Evolutionary conservation across 164 flowering plant genomes (phyloP).

Genomic region (Vitis labrusca): DNA sequence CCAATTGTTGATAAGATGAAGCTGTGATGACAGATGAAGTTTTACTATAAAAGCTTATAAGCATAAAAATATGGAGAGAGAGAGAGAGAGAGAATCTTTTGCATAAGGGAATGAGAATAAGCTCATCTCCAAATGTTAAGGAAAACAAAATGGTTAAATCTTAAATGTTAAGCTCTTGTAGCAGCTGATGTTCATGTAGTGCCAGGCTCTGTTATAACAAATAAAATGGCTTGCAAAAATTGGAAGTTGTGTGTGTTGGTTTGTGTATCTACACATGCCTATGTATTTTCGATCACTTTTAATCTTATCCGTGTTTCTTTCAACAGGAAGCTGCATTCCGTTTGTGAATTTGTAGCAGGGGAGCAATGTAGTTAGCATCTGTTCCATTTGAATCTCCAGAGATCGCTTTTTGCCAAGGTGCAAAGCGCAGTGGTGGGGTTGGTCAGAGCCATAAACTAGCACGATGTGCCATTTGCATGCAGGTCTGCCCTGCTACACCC

Average conservation of each 20-base stretch:
- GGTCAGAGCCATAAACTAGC: constrained; percentile 48
- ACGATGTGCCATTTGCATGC: constrained; percentile 78
- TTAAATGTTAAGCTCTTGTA: not conserved
- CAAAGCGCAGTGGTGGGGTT: constrained; percentile 10
- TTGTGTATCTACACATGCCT: not conserved
- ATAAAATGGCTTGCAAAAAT: not conserved
- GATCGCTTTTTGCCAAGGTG: constrained; percentile 55
- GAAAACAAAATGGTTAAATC: not conserved
- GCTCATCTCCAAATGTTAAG: too few relatives aligned
- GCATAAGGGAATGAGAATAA: too few relatives aligned
- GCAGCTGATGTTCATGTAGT: not conserved
- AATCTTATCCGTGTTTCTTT: not conserved
- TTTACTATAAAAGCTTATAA: too few relatives aligned
- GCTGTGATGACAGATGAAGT: too few relatives aligned
- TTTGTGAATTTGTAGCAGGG: constrained; percentile 26
- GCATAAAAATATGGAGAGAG: too few relatives aligned
- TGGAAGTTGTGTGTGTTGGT: too few relatives aligned
- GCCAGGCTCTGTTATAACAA: not conserved
- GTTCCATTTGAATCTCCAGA: constrained; percentile 89
- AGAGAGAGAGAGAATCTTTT: too few relatives aligned
- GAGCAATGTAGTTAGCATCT: constrained; percentile 64
- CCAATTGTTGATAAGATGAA: too few relatives aligned
- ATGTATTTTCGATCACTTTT: not conserved
- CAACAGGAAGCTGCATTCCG: constrained; percentile 29
- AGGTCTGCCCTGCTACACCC: constrained; percentile 64